Percentiles rank a stretch among this genome's conserved stretches.
These are phyloP conservation scores for Rhizophlyctis rosea DNA, from an alignment of 192 early-diverging fungal genomes.

Conservation along the genomic window DNA sequence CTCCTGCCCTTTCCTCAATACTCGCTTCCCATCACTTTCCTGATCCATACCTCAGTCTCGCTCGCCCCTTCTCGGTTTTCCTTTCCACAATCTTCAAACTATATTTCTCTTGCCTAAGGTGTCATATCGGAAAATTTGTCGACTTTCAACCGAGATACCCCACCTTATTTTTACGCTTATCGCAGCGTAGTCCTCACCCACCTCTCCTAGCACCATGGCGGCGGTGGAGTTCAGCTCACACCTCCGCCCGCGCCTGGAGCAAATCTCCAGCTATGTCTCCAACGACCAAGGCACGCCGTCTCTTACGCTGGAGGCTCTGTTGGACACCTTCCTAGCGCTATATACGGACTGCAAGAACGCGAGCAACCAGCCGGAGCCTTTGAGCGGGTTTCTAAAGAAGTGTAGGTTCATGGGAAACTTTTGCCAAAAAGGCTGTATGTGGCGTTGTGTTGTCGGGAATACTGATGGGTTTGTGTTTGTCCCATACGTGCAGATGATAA, in stretches of 20 bases:
- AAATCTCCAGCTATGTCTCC: conserved; percentile 33
- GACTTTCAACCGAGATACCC: no score
- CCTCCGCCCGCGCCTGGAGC: conserved; percentile 32
- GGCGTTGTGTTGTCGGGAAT: background rate
- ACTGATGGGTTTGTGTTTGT: background rate
- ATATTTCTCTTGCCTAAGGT: no score
- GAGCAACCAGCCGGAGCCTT: conserved; percentile 36
- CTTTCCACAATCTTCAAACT: no score
- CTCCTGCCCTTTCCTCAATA: no score
- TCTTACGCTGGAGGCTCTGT: conserved; percentile 47
- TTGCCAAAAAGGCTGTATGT: conserved; percentile 10
- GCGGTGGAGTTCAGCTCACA: conserved; percentile 13
- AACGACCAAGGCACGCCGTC: conserved; percentile 28
- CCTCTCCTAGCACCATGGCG: conserved; percentile 5
- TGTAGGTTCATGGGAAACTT: conserved; percentile 35
- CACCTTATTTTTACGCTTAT: no score
- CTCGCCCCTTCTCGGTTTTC: no score
- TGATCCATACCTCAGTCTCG: no score
- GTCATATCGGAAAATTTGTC: no score
- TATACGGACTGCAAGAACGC: conserved; percentile 52
- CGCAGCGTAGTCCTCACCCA: no score
- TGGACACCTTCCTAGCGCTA: conserved; percentile 51
- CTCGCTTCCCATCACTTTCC: no score
- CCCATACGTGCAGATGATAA: conserved; percentile 40
- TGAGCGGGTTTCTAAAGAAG: conserved; percentile 43